Evolutionary conservation across 176 grass and related monocot species (phyloP).

Genomic region (Hordeum marinum): DNA sequence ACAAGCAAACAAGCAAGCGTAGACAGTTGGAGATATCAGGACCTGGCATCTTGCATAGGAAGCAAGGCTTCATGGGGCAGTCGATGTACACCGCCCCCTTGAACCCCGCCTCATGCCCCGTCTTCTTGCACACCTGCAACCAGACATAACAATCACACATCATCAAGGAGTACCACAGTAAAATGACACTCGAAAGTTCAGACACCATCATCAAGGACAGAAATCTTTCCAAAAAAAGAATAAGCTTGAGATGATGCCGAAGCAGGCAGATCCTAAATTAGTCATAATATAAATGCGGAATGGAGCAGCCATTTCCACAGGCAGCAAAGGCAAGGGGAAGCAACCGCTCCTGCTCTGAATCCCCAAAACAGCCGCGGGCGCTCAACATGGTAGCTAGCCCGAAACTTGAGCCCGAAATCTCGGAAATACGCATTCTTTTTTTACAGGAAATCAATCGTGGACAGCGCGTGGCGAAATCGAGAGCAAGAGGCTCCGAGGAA

Average conservation of each 20-base stretch:
- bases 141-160: background rate
- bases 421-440: background rate
- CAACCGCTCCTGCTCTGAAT: background rate
- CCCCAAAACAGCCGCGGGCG: background rate
- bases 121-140: slow-evolving; percentile 74
- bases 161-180: background rate
- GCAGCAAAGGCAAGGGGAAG: background rate
- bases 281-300: background rate
- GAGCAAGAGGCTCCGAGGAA: background rate
- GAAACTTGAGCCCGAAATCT: background rate
- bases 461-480: background rate
- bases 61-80: slow-evolving; percentile 96
- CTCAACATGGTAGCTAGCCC: background rate
- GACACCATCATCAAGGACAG: background rate
- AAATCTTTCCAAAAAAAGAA: background rate
- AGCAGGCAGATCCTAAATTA: background rate
- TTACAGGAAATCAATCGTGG: background rate
- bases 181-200: background rate
- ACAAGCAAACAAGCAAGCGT: background rate
- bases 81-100: slow-evolving; percentile 75
- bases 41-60: slow-evolving; percentile 98
- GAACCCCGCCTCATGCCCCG: slow-evolving; percentile 89
- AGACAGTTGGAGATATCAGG: background rate
- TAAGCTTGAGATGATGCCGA: background rate
- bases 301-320: background rate